Evolutionary conservation across 2,329 filamentous ascomycete genomes (phyloP).

Genomic region (Aspergillus spinulosporus): DNA sequence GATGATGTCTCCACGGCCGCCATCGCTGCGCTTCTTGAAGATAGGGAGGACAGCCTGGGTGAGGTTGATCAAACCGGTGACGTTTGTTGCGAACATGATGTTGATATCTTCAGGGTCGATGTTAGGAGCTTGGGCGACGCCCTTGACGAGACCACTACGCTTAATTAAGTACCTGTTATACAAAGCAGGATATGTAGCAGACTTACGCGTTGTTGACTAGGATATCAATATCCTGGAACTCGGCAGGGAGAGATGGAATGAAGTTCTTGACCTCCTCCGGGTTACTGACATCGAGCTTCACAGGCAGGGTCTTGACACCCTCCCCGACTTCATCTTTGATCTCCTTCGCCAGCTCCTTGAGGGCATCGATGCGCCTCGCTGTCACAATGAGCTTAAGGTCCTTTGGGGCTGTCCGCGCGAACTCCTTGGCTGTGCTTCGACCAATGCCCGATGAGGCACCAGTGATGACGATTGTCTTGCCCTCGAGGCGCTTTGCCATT

Average conservation of each 20-base stretch:
- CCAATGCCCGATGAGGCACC: conserved; percentile 94
- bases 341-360: conserved; percentile 73
- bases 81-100: conserved; percentile 89
- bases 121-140: conserved; percentile 78
- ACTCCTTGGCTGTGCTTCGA: conserved; percentile 73
- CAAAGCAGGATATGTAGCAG: background rate
- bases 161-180: background rate
- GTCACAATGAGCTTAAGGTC: conserved; percentile 83
- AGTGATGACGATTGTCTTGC: conserved; percentile 90
- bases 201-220: conserved; percentile 94
- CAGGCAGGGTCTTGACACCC: conserved; percentile 77
- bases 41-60: conserved; percentile 85
- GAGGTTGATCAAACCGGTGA: conserved; percentile 93
- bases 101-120: conserved; percentile 81
- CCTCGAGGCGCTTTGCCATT: conserved; percentile 78
- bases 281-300: conserved; percentile 85
- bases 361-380: conserved; percentile 76
- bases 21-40: conserved; percentile 68
- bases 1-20: conserved; percentile 87
- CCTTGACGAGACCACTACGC: conserved; percentile 78
- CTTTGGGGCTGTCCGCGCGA: conserved; percentile 78
- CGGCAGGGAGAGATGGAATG: conserved; percentile 70
- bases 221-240: conserved; percentile 81
- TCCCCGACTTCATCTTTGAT: conserved; percentile 74
- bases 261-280: conserved; percentile 72